Evolutionary conservation across 2,329 filamentous ascomycete genomes (phyloP), one percentile per base, ranked within the genome.

Genomic region (Pseudofabraea citricarpa): DNA sequence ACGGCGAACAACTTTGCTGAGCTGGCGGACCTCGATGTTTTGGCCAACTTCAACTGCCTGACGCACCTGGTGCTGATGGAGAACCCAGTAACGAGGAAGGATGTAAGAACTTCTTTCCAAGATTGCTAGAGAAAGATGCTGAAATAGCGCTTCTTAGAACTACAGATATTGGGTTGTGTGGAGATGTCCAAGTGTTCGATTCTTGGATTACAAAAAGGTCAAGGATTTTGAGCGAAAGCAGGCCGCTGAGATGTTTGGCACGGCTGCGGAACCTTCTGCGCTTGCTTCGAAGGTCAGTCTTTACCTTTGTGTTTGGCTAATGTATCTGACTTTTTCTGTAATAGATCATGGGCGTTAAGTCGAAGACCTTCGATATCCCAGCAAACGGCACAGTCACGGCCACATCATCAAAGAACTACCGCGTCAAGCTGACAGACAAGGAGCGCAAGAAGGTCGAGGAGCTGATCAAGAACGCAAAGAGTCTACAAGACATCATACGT

Each of bases 111-210:
- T 19, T 12, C 12, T 16, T 37, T 33, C 22, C 35, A 36, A 32
- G 18, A 29, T 29, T 35, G 46, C 29, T 6, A 36, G 36, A 4
- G 19, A 24, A 24, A 36, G n/a, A 10, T 31, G 18, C 23, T 12
- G 16, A 5, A 29, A 9, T 33, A 26, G 16, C 47, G 41, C 49
- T 35, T 12, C 41, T 40, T 57, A 96, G 89, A 73, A 96, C 67
- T 98, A 97, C 70, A 85, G 93, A 41, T 85, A 85, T 64, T 98
- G 88, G 85, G 72, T 95, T 21, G 78, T 98, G 48, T 96, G 87
- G 85, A 80, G 84, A 50, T 88, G 86, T 62, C 90, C 89, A 1
- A 77, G 75, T 4, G 81, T 98, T 33, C 83, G 91, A 35, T 97
- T 95, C 66, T 75, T 98, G 38, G 93, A 98, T 67, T 96, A 89